These are phyloP conservation scores for Endoconidiophora laricicola DNA, from an alignment of 2,329 filamentous ascomycete species.

Conservation along the genomic window DNA sequence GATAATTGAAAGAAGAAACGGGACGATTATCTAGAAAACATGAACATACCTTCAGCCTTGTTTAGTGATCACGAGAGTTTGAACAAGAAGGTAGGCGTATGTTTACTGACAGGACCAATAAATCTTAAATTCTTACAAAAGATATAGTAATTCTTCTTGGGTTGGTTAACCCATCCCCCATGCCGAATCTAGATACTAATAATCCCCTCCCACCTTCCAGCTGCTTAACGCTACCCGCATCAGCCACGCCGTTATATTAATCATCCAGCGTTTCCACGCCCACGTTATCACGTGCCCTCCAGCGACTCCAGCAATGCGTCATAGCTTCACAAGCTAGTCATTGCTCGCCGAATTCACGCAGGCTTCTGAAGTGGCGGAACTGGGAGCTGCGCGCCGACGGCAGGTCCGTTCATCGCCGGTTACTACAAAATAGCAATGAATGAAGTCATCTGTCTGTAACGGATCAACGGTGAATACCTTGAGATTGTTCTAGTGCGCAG, in stretches of 20 bases:
- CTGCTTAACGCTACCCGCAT: conserved; percentile 35
- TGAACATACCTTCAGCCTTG: too few relatives aligned
- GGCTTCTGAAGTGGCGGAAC: not conserved
- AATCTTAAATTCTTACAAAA: not conserved
- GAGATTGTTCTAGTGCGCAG: conserved; percentile 66
- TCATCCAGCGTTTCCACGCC: conserved; percentile 29
- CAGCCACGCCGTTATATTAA: conserved; percentile 41
- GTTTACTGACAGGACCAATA: too few relatives aligned
- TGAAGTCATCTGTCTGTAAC: conserved; percentile 53
- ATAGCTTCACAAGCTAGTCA: conserved; percentile 43
- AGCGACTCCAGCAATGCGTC: conserved; percentile 23
- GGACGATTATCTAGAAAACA: too few relatives aligned
- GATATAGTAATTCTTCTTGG: too few relatives aligned
- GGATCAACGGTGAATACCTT: conserved; percentile 42
- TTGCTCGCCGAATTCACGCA: conserved; percentile 34
- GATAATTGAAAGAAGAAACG: too few relatives aligned
- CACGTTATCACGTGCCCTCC: conserved; percentile 6
- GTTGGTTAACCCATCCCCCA: conserved; percentile 26
- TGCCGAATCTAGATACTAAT: conserved; percentile 29
- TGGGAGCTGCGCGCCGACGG: not conserved
- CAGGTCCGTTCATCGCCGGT: conserved; percentile 60
- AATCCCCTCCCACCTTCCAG: conserved; percentile 19
- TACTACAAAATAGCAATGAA: conserved; percentile 36
- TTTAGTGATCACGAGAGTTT: too few relatives aligned
- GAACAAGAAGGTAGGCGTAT: too few relatives aligned